Conservation (phyloP, 2,329 filamentous ascomycete species). For the Pseudodiploospora longispora region DNA sequence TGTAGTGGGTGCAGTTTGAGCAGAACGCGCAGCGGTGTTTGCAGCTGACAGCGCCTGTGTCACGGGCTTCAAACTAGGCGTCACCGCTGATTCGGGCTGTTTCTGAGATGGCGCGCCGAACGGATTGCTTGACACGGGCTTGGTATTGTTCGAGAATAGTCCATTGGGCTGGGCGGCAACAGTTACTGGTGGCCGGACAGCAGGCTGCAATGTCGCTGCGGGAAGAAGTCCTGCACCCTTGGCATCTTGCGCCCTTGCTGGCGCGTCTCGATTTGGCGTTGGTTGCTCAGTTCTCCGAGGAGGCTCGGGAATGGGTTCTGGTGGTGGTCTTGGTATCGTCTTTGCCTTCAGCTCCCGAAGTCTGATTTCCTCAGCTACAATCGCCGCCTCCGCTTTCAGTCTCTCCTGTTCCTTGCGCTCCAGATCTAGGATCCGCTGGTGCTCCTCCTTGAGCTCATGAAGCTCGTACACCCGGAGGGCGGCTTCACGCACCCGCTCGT, state of each 20-base stretch:
- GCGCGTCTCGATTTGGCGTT: constrained; percentile 2
- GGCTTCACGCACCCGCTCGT: constrained; percentile 52
- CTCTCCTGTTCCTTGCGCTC: constrained; percentile 40
- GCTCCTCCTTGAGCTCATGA: constrained; percentile 38
- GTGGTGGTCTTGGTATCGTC: constrained; percentile 35
- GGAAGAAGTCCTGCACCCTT: constrained; percentile 7
- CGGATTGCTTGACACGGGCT: constrained; percentile 14
- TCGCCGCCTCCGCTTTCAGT: constrained; percentile 33
- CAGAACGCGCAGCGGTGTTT: constrained; percentile 4
- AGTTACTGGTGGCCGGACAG: constrained; percentile 3
- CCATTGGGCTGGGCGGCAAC: constrained; percentile 12
- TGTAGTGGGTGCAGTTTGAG: constrained; percentile 2
- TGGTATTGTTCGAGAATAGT: constrained; percentile 14
- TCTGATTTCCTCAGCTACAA: constrained; percentile 39
- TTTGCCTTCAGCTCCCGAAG: constrained; percentile 40
- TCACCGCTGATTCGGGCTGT: constrained; percentile 7
- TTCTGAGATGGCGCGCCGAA: constrained; percentile 12
- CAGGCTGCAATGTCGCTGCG: not conserved
- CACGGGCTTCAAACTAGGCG: not conserved
- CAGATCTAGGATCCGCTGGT: constrained; percentile 33
- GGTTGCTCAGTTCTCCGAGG: constrained; percentile 13
- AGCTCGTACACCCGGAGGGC: constrained; percentile 41
- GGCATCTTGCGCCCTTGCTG: constrained; percentile 4
- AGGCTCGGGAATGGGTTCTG: constrained; percentile 24
- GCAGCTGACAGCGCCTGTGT: constrained; percentile 6